These are phyloP conservation scores for Cladosporium cucumerinum DNA, from an alignment of 2,329 filamentous ascomycete species.

Conservation along the genomic window DNA sequence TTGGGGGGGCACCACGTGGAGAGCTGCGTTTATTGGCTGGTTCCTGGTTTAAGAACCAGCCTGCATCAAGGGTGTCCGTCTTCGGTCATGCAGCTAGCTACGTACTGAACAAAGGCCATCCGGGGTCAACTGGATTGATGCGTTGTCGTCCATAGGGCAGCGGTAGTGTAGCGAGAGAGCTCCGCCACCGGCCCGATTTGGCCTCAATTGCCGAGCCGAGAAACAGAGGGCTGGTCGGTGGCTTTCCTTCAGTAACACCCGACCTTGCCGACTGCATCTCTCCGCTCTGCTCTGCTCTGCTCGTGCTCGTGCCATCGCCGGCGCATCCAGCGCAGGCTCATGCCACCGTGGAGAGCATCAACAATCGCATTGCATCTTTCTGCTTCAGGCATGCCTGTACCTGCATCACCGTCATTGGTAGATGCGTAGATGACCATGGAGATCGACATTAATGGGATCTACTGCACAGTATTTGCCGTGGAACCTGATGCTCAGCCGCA, in stretches of 20 bases:
- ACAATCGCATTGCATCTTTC: neutral
- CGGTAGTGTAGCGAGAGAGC: neutral
- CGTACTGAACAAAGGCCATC: neutral
- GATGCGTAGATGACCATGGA: neutral
- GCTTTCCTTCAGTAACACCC: neutral
- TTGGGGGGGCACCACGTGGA: neutral
- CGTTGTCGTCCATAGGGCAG: neutral
- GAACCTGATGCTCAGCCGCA: neutral
- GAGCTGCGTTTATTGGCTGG: neutral
- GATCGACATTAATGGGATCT: neutral
- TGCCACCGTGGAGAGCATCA: neutral
- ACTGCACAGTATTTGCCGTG: neutral
- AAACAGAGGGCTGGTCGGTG: neutral
- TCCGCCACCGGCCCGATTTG: conserved; percentile 1
- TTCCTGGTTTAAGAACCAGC: neutral
- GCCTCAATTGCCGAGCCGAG: conserved; percentile 2
- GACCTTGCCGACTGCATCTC: neutral
- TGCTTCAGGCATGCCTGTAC: neutral
- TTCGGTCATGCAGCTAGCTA: neutral
- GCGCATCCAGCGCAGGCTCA: neutral
- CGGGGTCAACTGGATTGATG: neutral
- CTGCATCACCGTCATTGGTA: neutral
- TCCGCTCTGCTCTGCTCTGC: neutral
- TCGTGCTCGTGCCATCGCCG: neutral
- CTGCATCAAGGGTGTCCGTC: neutral